Percentiles rank a stretch among this genome's conserved stretches.
These are phyloP conservation scores for Colletotrichum tanaceti DNA, from an alignment of 2,329 filamentous ascomycete genomes.

Conservation along the genomic window DNA sequence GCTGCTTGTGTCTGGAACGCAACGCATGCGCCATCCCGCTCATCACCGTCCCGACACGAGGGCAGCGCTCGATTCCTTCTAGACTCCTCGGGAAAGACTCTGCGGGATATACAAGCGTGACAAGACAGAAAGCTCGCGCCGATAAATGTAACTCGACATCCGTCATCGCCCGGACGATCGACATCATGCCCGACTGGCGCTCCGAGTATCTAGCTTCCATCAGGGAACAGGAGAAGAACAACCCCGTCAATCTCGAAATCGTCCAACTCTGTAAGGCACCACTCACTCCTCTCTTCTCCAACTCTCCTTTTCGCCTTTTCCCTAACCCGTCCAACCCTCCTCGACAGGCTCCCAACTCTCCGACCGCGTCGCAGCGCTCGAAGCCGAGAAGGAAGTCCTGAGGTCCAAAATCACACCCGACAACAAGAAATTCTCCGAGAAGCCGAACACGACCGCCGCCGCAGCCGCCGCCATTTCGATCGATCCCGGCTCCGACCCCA, in stretches of 20 bases:
- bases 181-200: constrained; percentile 74
- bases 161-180: too few species aligned
- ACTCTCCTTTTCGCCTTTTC: background rate
- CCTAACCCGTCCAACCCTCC: constrained; percentile 6
- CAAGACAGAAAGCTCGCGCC: background rate
- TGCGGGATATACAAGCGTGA: background rate
- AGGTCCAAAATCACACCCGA: constrained; percentile 46
- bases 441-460: constrained; percentile 8
- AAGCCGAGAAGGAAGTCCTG: constrained; percentile 65
- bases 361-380: constrained; percentile 73
- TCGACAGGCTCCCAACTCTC: constrained; percentile 71
- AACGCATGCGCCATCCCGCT: constrained; percentile 1
- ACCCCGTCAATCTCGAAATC: constrained; percentile 70
- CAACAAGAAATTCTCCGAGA: constrained; percentile 44
- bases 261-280: constrained; percentile 79
- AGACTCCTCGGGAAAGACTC: background rate
- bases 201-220: constrained; percentile 84
- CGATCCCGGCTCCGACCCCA: constrained; percentile 47
- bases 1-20: constrained; percentile 1
- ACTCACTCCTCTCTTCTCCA: background rate
- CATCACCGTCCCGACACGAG: background rate
- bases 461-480: constrained; percentile 6
- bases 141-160: background rate
- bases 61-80: background rate
- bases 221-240: constrained; percentile 76